Base-by-base conservation (phyloP, 2,329 filamentous ascomycete species). In the Colletotrichum paranaense region DNA sequence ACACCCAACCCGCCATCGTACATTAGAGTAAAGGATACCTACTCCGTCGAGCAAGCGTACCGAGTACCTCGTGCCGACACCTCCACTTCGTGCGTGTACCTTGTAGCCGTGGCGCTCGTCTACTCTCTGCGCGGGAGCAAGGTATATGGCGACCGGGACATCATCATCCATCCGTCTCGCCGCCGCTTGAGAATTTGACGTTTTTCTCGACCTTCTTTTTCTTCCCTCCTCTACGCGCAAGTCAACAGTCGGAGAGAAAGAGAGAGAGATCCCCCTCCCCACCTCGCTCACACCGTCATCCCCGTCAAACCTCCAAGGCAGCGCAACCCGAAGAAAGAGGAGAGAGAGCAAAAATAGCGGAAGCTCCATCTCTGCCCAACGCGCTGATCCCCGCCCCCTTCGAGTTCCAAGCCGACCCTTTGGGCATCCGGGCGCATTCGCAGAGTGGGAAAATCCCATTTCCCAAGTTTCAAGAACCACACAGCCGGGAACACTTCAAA, bases 291-390 rank as follows among this genome's bases (percentile, higher is more conserved):
- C 75, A 75, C 75, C 74, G 74, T 71, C 73, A 75, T 70, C 75
- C 76, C 76, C 75, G 66, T 62, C 67, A n/a, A 49, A 16, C 62
- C 35, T 57, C 49, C 57, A 62, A 42, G 38, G 52, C 42, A 71
- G 67, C 60, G 56, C 67, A 57, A 57, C 67, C 55, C 58, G 32
- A 73, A 30, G 12, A 32, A 42, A 42, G 26, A 30, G 55, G 30
- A 56, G 24, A 56, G 24, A 42, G 22, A 38, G n/a, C 32, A 57
- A 57, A 53, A 55, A 67, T 28, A 46, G 32, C 3, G 30, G 12
- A 26, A 49, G 53, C 75, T 73, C 76, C 77, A 75, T 81, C 77
- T 79, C 80, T 81, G 80, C 81, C 81, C 80, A 82, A 82, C 81
- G 60, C 78, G 81, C 80, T 80, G 81, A 82, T 82, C 78, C 65